Base-by-base conservation (phyloP, 2,329 filamentous ascomycete genomes). In the Alternaria sp. region DNA sequence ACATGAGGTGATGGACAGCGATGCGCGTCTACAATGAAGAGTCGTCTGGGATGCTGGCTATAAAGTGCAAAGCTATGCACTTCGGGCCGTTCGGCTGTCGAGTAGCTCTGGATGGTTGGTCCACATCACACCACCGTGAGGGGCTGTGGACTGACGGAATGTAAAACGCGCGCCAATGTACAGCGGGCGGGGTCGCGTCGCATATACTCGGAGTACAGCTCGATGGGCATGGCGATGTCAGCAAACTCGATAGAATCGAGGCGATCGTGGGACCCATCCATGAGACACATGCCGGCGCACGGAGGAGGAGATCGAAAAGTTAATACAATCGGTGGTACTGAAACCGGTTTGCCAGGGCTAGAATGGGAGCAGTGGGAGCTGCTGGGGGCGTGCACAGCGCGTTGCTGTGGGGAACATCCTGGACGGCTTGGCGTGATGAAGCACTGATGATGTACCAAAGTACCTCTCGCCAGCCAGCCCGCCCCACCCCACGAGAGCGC, bases 311-410 rank as follows among this genome's bases (percentile, higher is more conserved):
- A 62, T 62, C 59, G 59, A 45, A 53, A 58, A 53, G 59, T 40
- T 43, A 47, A 58, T 47, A 45, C 36, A 49, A 60, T 59, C 57
- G 50, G 46, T 57, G 56, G 60, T 43, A 54, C 50, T 17, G 61
- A 71, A 69, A 67, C 67, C 59, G 62, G 67, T 67, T 68, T 68
- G 62, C 36, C 36, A 57, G 57, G 61, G 63, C 64, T 63, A 40
- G 57, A 61, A 40, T 17, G 36, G 36, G 36, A 40, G 36, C 36
- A 40, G 36, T 36, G 28, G 25, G 44, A 49, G 25, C 44, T 25
- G 46, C 49, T 53, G 63, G 58, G 56, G 54, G 57, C 47, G 50
- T 50, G 58, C 25, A 44, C 46, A 28, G 51, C 36, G 36, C 30
- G 53, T 17, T 68, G 66, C 65, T 67, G 66, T 68, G 66, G 66